A percentile compares a stretch with the other conserved stretches of the same genome.
Conservation (phyloP, 768 basidiomycete genomes). For the Rhodosporidiobolus odoratus region DNA sequence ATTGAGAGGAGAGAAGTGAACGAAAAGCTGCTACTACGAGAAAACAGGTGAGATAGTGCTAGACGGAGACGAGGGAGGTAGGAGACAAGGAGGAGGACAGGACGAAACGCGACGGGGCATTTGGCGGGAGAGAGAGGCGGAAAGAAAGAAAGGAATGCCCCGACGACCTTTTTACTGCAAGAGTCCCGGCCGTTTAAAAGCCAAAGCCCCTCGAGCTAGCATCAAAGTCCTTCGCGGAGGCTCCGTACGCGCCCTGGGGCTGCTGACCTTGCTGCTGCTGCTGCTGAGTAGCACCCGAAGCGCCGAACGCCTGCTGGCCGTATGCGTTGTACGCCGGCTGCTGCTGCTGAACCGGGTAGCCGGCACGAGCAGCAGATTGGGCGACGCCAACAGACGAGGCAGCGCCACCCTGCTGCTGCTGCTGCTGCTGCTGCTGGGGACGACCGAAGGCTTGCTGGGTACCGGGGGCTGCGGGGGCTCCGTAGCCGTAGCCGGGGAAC, state of each 20-base stretch:
- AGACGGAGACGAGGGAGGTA: background rate
- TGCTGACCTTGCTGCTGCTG: background rate
- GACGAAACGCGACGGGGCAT: background rate
- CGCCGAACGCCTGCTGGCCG: background rate
- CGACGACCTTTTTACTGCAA: no score
- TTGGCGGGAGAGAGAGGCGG: no score
- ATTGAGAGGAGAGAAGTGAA: background rate
- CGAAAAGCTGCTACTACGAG: background rate
- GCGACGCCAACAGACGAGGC: background rate
- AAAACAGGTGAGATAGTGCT: background rate
- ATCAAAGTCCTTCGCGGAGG: no score
- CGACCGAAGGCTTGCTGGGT: background rate
- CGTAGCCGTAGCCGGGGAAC: constrained; percentile 26
- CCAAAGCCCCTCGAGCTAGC: no score
- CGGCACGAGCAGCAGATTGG: background rate
- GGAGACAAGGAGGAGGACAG: background rate
- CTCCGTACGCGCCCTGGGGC: background rate
- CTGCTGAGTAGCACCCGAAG: no score
- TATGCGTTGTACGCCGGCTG: background rate
- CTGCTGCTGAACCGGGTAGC: background rate
- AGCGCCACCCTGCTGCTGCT: constrained; percentile 2
- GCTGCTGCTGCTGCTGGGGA: constrained; percentile 9
- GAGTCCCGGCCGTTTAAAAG: no score
- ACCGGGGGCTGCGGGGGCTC: background rate
- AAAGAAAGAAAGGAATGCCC: no score